These are phyloP conservation scores for Vitis amurensis DNA, from an alignment of 164 flowering plant species.

Conservation along the genomic window DNA sequence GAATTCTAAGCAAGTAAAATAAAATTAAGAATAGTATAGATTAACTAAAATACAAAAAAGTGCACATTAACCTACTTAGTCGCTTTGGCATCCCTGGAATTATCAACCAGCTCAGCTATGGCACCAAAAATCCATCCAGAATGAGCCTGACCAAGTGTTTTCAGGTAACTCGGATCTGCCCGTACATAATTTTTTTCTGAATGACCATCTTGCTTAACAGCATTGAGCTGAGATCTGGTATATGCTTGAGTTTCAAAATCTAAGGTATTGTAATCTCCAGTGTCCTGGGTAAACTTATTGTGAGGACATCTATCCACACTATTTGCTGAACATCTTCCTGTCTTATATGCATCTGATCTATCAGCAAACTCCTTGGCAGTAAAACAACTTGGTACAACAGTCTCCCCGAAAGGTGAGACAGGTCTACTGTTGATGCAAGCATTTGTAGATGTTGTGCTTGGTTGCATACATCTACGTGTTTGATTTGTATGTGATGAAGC, in stretches of 20 bases:
- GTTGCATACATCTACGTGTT: not conserved
- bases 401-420: not conserved
- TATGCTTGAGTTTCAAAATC: not conserved
- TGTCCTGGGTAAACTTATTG: not conserved
- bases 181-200: constrained; percentile 26
- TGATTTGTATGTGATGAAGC: not conserved
- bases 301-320: not conserved
- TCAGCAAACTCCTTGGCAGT: constrained; percentile 5
- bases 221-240: constrained; percentile 1
- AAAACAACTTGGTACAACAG: not conserved
- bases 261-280: not conserved
- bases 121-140: constrained; percentile 71
- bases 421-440: not conserved
- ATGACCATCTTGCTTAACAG: not conserved
- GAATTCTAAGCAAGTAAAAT: not conserved
- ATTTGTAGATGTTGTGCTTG: not conserved
- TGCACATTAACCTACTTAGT: constrained; percentile 28
- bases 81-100: constrained; percentile 66
- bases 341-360: constrained; percentile 2
- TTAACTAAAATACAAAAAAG: not conserved
- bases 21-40: not conserved
- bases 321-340: not conserved
- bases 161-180: constrained; percentile 45
- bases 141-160: constrained; percentile 51
- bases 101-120: constrained; percentile 67